Base-by-base conservation (phyloP, 202 grass and related monocot genomes). In the Saccharum hybrid region DNA sequence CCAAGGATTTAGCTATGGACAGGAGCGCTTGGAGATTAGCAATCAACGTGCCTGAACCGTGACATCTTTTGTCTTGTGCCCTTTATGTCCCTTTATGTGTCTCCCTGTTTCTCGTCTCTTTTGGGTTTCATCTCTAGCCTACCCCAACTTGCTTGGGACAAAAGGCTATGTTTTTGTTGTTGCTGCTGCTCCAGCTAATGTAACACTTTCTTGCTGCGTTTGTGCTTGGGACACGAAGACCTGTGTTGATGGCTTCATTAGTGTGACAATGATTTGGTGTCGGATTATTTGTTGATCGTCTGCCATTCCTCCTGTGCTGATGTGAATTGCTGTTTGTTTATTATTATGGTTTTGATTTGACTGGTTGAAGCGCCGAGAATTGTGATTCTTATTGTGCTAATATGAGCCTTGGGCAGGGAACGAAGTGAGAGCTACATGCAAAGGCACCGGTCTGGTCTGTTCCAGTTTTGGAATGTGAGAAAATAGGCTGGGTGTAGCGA, bases 131-230 rank as follows among this genome's bases (percentile, higher is more conserved):
- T n/a, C n/a, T n/a, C n/a, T n/a, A n/a, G n/a, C n/a, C n/a, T n/a
- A n/a, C n/a, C n/a, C n/a, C n/a, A n/a, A n/a, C n/a, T n/a, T n/a
- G n/a, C n/a, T n/a, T n/a, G n/a, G n/a, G n/a, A n/a, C n/a, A n/a
- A n/a, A n/a, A n/a, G n/a, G n/a, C n/a, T n/a, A n/a, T n/a, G n/a
- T n/a, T n/a, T n/a, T n/a, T n/a, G n/a, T n/a, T n/a, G n/a, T n/a
- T n/a, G n/a, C n/a, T n/a, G n/a, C 83, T 54, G 57, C 56, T 63
- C 31, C 43, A 71, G 66, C 42, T 76, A 65, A 21, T 89, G 87
- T 81, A 71, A 85, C 77, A 19, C 56, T 16, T 73, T 42, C 4
- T 49, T 43, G 16, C 40, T 81, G 33, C 13, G n/a, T 85, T 71
- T 81, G 18, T 85, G 77, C 23, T 85, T 62, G 52, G 14, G 54